phyloP scores from a whole-genome alignment of 2,329 filamentous ascomycete species.

The Helotiales sp. region DNA sequence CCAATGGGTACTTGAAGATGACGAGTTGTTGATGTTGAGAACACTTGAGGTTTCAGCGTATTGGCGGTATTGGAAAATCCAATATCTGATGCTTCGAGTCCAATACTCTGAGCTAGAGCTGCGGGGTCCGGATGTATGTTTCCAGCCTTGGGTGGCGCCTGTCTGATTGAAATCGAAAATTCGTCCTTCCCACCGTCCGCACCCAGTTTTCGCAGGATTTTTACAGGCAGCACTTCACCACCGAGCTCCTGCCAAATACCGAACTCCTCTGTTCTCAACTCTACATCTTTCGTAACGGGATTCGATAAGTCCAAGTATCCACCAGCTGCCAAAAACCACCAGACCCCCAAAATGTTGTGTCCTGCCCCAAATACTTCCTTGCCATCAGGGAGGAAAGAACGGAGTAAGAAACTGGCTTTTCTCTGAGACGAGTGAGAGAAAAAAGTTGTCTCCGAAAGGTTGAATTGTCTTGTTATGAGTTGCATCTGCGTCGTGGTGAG shows the following conservation, averaged over 20 bases:
- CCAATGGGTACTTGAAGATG: neutral
- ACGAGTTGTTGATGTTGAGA: neutral
- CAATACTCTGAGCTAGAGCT: neutral
- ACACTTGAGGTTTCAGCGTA: neutral
- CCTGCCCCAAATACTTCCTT: neutral
- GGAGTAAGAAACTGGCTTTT: neutral
- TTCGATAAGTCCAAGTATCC: neutral
- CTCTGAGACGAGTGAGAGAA: neutral
- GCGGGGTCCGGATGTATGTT: neutral
- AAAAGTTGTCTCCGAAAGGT: neutral
- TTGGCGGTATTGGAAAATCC: neutral
- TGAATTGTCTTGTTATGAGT: neutral
- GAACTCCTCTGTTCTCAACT: neutral
- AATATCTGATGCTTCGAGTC: neutral
- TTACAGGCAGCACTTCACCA: neutral
- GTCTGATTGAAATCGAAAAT: neutral
- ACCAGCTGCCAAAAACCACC: neutral
- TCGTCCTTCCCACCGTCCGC: neutral
- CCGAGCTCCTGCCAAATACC: neutral
- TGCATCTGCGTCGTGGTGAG: constrained; percentile 6
- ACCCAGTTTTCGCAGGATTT: neutral
- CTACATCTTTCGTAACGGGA: neutral
- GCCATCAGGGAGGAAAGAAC: neutral
- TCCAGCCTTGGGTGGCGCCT: neutral
- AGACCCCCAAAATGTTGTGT: neutral